Base-by-base conservation (phyloP, 2,329 filamentous ascomycete genomes). In the Pseudogymnoascus sp. region DNA sequence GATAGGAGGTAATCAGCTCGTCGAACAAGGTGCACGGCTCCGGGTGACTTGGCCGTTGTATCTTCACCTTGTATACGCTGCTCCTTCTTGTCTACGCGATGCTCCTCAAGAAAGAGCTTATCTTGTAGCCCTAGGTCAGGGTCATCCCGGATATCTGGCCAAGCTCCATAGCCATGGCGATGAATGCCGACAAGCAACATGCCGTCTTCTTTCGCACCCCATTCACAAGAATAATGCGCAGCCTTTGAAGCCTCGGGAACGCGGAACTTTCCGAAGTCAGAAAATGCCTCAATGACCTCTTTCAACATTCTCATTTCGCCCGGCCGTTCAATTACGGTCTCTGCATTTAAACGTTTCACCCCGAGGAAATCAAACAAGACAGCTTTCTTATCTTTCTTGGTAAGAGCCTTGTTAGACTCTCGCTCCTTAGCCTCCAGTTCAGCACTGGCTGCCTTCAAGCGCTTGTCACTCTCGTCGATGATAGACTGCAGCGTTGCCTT, bases 371-470 rank as follows among this genome's bases (percentile, higher is more conserved):
- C 93, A 70, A 99, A 97, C 50, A 99, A 80, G 16, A 99, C 91
- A 0, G 95, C 95, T 76, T 99, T 99, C 76, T 91, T 91, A 73
- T 99, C 95, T 75, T 99, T 99, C 79, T 98, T 97, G 0, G 93
- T 96, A 62, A 96, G 77, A 2, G 87, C 83, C 73, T 95, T 96
- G 72, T 91, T 91, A 0, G 84, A 82, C 66, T 89, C 80, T 22
- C 81, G 86, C 75, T 95, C 90, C 69, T 87, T 74, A 12, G 82
- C 82, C 64, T 83, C 82, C 62, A 88, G 78, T 64, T 84, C 80
- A 33, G 82, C 80, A 56, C 82, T 78, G 66, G 96, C 91, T 71
- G 92, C 91, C 66, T 89, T 87, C 35, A 92, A 84, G 16, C 96
- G 82, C 64, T 85, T 85, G 22, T 88, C 87, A 66, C 84, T 89